Base-by-base conservation (phyloP, 1,139 yeast species). In the Geotrichum candidum region DNA sequence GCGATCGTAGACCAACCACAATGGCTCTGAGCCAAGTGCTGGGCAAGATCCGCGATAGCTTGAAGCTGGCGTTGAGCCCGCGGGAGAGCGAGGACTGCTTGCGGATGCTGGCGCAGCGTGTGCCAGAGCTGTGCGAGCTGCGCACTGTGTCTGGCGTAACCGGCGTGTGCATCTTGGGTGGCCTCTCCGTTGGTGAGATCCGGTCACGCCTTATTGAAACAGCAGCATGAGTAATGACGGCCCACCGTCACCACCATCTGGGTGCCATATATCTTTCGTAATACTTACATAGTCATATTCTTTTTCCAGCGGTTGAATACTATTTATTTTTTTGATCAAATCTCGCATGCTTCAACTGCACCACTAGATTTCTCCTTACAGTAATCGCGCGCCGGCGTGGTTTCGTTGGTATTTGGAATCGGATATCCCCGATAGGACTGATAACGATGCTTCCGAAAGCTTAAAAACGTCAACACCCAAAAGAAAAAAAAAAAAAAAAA, bases 101-200 rank as follows among this genome's bases (percentile, higher is more conserved):
- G 11, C 51, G 58, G 1, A 38, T 58, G 58, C 59, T 61, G 27
- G 56, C 58, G 15, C 45, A 59, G 50, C 52, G 48, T 13, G 45
- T 61, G n/a, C 64, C 64, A 6, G 58, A 59, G 31, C 48, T 61
- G 29, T 54, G 58, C 27, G 55, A 58, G 9, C 52, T 60, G n/a
- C 45, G 51, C n/a, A 51, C 55, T 27, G 59, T 48, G 1, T 59
- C 59, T 10, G 53, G 38, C 18, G 57, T 60, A 13, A 55, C 54
- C 27, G 62, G 59, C 11, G 62, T 60, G 29, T 50, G 54, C 53
- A 56, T 60, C 18, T 35, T 53, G 45, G 58, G 46, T n/a, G 53
- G 29, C 10, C 18, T 54, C n/a, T 41, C 29, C 23, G 51, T 38
- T 11, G 51, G 35, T 3, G 57, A 54, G 33, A 45, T 54, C 31